Percentiles rank a stretch among this genome's conserved stretches.
Evolutionary conservation across 805 yeast genomes (phyloP).

Genomic region (Yarrowia keelungensis): DNA sequence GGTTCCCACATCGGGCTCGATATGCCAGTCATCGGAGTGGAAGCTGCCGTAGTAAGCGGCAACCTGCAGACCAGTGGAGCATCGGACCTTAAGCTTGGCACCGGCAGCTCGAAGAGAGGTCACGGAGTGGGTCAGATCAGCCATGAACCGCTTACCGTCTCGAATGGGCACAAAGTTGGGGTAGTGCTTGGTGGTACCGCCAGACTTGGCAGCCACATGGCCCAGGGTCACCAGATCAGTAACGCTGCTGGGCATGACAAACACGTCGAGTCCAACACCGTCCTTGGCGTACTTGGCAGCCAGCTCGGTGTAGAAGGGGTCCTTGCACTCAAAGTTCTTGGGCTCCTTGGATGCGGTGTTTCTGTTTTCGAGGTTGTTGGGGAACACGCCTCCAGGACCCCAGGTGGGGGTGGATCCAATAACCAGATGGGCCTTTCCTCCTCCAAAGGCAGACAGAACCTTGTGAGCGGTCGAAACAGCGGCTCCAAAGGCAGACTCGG

Average conservation of each 20-base stretch:
- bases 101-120: constrained; percentile 68
- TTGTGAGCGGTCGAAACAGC: constrained; percentile 73
- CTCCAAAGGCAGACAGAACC: constrained; percentile 63
- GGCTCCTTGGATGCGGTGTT: constrained; percentile 55
- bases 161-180: constrained; percentile 68
- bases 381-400: constrained; percentile 58
- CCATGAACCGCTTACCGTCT: constrained; percentile 71
- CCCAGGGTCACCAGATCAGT: constrained; percentile 81
- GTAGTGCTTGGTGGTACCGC: constrained; percentile 73
- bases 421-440: constrained; percentile 76
- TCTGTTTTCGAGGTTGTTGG: constrained; percentile 28
- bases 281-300: constrained; percentile 62
- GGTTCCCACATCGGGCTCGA: constrained; percentile 75
- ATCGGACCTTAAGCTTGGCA: constrained; percentile 81
- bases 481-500: constrained; percentile 79
- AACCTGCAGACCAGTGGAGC: constrained; percentile 87
- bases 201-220: constrained; percentile 66
- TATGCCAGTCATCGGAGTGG: constrained; percentile 48
- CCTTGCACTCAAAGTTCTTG: constrained; percentile 63
- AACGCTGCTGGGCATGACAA: constrained; percentile 67
- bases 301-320: constrained; percentile 65
- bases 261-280: constrained; percentile 78
- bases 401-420: constrained; percentile 74
- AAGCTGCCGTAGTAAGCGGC: constrained; percentile 73
- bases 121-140: constrained; percentile 60